Evolutionary conservation across 164 flowering plant genomes (phyloP).

Genomic region (Kalanchoe fedtschenkoi): DNA sequence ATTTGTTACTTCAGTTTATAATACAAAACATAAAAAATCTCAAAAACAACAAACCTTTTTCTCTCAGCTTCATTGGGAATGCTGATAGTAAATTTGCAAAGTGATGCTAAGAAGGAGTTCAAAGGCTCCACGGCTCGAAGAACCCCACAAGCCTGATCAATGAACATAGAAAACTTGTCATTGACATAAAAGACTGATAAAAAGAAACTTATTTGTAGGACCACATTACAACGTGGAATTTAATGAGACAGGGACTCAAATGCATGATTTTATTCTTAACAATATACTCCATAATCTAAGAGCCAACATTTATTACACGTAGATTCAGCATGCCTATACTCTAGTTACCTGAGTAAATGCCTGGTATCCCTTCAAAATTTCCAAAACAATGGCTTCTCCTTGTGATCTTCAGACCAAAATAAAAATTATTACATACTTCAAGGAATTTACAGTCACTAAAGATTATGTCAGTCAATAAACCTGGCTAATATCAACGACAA

Average conservation of each 20-base stretch:
- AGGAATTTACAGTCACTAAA: neutral
- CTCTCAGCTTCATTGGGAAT: conserved; percentile 69
- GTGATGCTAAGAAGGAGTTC: conserved; percentile 89
- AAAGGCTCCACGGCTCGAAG: conserved; percentile 88
- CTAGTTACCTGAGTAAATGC: conserved; percentile 88
- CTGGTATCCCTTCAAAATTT: conserved; percentile 93
- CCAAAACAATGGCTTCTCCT: conserved; percentile 95
- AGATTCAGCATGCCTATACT: neutral
- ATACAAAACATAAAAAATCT: neutral
- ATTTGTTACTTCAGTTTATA: neutral
- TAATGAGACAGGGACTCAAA: neutral
- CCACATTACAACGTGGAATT: neutral
- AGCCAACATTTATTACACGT: neutral
- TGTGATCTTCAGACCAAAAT: conserved; percentile 60
- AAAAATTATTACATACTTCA: conserved; percentile 7
- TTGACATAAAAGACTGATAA: neutral
- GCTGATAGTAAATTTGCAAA: conserved; percentile 91
- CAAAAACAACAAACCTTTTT: conserved; percentile 43
- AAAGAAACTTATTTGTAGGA: neutral
- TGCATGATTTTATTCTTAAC: neutral
- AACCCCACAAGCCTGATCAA: conserved; percentile 85
- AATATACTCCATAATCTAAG: neutral
- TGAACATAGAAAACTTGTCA: conserved; percentile 6
- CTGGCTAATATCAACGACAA: conserved; percentile 79
- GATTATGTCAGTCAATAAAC: conserved; percentile 21